A percentile compares a stretch with the other conserved stretches of the same genome.
These are phyloP conservation scores for Leccinum subtestaceum DNA, from an alignment of 768 basidiomycete species.

Conservation along the genomic window DNA sequence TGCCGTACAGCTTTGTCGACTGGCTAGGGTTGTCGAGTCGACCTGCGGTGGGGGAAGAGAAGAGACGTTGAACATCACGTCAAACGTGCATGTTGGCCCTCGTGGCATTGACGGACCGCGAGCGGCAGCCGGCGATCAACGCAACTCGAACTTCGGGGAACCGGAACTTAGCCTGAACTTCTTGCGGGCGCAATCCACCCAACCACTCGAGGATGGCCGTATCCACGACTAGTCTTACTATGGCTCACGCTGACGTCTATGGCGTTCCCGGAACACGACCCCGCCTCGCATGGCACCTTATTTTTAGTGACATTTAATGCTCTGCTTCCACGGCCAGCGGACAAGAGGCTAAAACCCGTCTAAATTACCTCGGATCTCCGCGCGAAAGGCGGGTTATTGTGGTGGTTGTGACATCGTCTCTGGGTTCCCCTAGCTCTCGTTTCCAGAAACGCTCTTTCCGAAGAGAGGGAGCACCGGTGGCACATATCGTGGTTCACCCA, in stretches of 20 bases:
- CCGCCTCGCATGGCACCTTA: slow-evolving; percentile 7
- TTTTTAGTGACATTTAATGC: background rate
- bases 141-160: background rate
- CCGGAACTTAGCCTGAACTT: background rate
- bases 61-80: slow-evolving; percentile 1
- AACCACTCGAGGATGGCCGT: slow-evolving; percentile 16
- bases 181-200: slow-evolving; percentile 1
- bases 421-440: background rate
- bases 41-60: slow-evolving; percentile 9
- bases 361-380: slow-evolving; percentile 1
- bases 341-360: background rate
- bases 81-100: slow-evolving; percentile 8
- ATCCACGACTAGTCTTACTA: background rate
- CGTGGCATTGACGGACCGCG: slow-evolving; percentile 13
- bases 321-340: background rate
- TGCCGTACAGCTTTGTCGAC: background rate
- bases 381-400: background rate
- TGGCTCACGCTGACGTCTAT: slow-evolving; percentile 7
- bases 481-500: slow-evolving; percentile 1
- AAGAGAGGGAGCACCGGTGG: background rate
- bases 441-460: slow-evolving; percentile 2
- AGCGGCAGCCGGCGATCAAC: slow-evolving; percentile 11
- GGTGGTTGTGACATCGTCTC: background rate
- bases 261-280: slow-evolving; percentile 11
- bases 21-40: slow-evolving; percentile 5